Base-by-base conservation (phyloP, 306 rosid species). In the Arachis stenosperma region DNA sequence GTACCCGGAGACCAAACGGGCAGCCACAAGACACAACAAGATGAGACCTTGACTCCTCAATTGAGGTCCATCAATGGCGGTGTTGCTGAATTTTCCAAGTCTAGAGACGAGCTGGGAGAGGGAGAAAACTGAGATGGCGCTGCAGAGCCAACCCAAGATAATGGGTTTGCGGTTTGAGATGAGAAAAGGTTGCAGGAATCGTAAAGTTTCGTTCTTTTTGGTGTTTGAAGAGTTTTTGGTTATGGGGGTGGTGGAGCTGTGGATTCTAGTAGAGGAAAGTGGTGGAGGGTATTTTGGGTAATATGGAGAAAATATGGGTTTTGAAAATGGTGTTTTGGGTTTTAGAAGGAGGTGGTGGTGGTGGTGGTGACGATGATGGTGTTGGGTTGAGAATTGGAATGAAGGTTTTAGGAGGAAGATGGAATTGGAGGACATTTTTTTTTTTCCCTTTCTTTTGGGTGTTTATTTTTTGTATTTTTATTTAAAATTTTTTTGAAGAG, bases 111-210 rank as follows among this genome's bases (percentile, higher is more conserved):
- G 81, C 7, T 70, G 65, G 68, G 93, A 86, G 76, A 90, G 88
- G 3, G 93, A 87, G 67, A 67, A 61, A 42, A 89, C 96, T 42
- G 98, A 90, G 77, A 89, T 43, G 51, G 86, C 60, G 62, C 92
- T 85, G 78, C 97, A 89, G 74, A 90, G 85, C 97, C 97, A 93
- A 13, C 93, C 98, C 33, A 62, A 71, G 50, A 90, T 77, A 57
- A 93, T 85, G 43, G 81, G 68, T 33, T 40, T 79, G 43, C 61
- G 78, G 8, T 90, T 84, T 9, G 93, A 62, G 51, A 77, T 63
- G 50, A 89, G 30, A 80, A 67, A 71, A 5, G 97, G 96, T 64
- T 81, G 82, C 48, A 93, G 89, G 41, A 83, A 78, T 9, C 63
- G 59, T 17, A 85, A 43, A 27, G 88, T 78, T 36, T 55, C 46